phyloP scores from a whole-genome alignment of 305 asterid genomes.

The Fraxinus dipetala region DNA sequence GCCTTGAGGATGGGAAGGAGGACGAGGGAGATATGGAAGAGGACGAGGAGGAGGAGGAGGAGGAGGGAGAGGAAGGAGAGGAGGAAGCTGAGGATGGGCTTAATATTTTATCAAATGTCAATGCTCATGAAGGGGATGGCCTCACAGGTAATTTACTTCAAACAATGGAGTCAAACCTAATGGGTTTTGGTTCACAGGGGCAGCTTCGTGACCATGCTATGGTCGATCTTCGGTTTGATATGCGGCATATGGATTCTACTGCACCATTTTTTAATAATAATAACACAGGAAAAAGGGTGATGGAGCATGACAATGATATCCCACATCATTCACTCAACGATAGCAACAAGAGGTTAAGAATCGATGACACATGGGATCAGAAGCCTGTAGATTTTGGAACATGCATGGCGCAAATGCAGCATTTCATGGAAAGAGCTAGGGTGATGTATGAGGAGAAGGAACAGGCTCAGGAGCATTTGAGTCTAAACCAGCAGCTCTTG shows the following conservation, averaged over 20 bases:
- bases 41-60: slow-evolving; percentile 3
- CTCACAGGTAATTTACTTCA: slow-evolving; percentile 57
- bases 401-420: slow-evolving; percentile 56
- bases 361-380: slow-evolving; percentile 46
- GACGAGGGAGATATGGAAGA: slow-evolving; percentile 21
- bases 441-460: slow-evolving; percentile 36
- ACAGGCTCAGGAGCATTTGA: slow-evolving; percentile 31
- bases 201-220: slow-evolving; percentile 41
- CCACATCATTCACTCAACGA: slow-evolving; percentile 36
- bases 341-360: slow-evolving; percentile 59
- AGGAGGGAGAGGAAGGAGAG: slow-evolving; percentile 20
- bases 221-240: slow-evolving; percentile 35
- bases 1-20: slow-evolving; percentile 28
- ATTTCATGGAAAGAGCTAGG: slow-evolving; percentile 25
- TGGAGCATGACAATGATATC: slow-evolving; percentile 44
- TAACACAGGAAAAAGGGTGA: slow-evolving; percentile 50
- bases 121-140: slow-evolving; percentile 44
- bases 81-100: slow-evolving; percentile 33
- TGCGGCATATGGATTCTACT: slow-evolving; percentile 34
- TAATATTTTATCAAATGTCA: slow-evolving; percentile 18
- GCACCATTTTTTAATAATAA: slow-evolving; percentile 37
- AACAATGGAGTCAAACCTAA: slow-evolving; percentile 44
- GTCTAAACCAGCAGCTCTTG: slow-evolving; percentile 45
- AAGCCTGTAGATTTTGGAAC: slow-evolving; percentile 47
- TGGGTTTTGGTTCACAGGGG: slow-evolving; percentile 44